Evolutionary conservation across 2,329 filamentous ascomycete genomes (phyloP).

Genomic region (Diplodia intermedia): DNA sequence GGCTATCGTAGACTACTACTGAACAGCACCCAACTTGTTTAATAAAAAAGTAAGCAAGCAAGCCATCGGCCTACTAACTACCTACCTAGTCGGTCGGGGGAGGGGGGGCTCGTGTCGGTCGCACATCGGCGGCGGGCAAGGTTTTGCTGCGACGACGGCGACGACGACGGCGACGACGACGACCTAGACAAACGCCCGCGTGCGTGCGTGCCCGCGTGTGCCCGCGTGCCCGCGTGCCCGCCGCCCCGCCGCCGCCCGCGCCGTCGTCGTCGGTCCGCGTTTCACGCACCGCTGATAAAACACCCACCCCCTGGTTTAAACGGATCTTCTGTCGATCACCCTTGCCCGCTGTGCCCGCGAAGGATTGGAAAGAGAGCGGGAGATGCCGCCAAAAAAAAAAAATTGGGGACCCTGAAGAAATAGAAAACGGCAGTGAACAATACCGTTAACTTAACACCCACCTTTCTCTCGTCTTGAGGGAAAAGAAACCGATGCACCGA

Average conservation of each 20-base stretch:
- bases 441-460: neutral
- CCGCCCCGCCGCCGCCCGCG: too few relatives aligned
- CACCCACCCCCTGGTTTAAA: neutral
- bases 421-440: neutral
- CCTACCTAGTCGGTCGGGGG: too few relatives aligned
- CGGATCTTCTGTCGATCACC: conserved; percentile 1
- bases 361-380: neutral
- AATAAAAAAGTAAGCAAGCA: too few relatives aligned
- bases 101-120: neutral
- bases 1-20: too few relatives aligned
- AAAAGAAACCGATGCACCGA: neutral
- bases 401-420: neutral
- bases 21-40: too few relatives aligned
- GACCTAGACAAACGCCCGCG: too few relatives aligned
- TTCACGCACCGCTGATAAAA: neutral
- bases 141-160: neutral
- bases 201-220: too few relatives aligned
- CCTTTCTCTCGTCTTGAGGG: neutral
- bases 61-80: too few relatives aligned
- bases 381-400: neutral
- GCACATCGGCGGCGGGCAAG: neutral
- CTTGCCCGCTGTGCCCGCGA: neutral
- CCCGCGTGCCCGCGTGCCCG: too few relatives aligned
- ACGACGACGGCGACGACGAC: too few relatives aligned
- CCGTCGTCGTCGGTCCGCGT: neutral